Base-by-base conservation (phyloP, 2,329 filamentous ascomycete genomes). In the Fusarium papillatum region DNA sequence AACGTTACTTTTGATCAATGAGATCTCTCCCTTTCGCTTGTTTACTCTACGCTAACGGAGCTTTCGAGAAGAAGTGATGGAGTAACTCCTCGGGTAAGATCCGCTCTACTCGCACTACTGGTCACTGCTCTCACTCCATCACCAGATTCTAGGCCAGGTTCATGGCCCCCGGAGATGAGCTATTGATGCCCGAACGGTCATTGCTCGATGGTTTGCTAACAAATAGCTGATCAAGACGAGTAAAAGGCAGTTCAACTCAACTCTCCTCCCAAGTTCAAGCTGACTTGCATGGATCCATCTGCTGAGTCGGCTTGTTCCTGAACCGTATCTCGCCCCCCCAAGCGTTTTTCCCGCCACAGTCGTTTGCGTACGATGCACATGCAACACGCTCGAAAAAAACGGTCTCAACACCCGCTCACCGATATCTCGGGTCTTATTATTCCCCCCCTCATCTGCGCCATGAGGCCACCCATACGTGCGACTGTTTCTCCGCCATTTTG, bases 391-490 rank as follows among this genome's bases (percentile, higher is more conserved):
- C 55, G 16, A 57, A 67, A 57, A 67, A 31, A 68, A 74, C 64
- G 70, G 70, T 46, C 62, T 26, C 41, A 59, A 50, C 59, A 61
- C 66, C 62, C 70, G 26, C 64, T 50, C 46, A 74, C 68, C 60
- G 61, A 74, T 66, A 64, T 36, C 48, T 71, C 66, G 48, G 55
- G 41, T 50, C n/a, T 39, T 73, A 65, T 43, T 43, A 34, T 34
- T 36, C 10, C 38, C 73, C 66, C 38, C 43, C 62, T 36, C 29
- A 24, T 22, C 62, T 64, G 48, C 43, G 36, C 29, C 59, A 71
- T 39, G 60, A 66, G 55, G 70, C 73, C 48, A 73, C 73, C 62
- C 41, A 55, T 36, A 70, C 62, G 31, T 43, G 43, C 53, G 55
- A 39, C 64, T 53, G 50, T 59, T 53, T 67, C 41, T 53, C 57